Evolutionary conservation across 202 grass and related monocot genomes (phyloP).

Genomic region (Miscanthus sacchariflorus): DNA sequence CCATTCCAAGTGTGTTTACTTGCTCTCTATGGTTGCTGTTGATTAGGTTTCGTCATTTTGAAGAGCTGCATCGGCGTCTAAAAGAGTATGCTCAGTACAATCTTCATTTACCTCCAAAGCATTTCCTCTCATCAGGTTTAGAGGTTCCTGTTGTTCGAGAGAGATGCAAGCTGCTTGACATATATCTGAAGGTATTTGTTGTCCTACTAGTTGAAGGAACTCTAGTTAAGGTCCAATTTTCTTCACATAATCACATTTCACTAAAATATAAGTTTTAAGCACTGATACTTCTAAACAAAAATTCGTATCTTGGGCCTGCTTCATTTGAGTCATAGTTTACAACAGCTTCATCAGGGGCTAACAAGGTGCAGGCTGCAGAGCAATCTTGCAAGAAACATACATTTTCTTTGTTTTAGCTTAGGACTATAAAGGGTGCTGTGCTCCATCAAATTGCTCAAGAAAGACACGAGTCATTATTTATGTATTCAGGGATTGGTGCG

Average conservation of each 20-base stretch:
- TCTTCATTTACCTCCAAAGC: conserved; percentile 95
- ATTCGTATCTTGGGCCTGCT: conserved; percentile 35
- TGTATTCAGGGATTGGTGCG: neutral
- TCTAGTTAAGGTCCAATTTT: conserved; percentile 34
- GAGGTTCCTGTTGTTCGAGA: conserved; percentile 92
- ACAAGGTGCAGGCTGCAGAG: neutral
- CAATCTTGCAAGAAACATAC: neutral
- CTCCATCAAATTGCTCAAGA: neutral
- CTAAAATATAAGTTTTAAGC: conserved; percentile 22
- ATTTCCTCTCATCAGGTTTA: conserved; percentile 97
- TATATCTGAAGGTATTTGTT: conserved; percentile 92
- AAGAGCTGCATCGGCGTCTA: conserved; percentile 93
- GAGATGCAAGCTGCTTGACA: conserved; percentile 94
- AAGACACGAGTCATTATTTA: neutral
- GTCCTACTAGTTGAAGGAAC: conserved; percentile 28
- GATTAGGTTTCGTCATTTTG: conserved; percentile 97
- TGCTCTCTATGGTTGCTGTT: conserved; percentile 31
- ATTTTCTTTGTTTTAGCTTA: conserved; percentile 9
- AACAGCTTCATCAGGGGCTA: conserved; percentile 24
- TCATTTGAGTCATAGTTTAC: conserved; percentile 22
- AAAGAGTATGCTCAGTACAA: conserved; percentile 97
- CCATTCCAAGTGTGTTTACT: conserved; percentile 8
- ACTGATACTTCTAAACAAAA: conserved; percentile 26
- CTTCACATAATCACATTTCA: conserved; percentile 4
- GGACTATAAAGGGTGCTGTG: neutral